A percentile compares a stretch with the other conserved stretches of the same genome.
Evolutionary conservation across 495 filamentous ascomycete genomes (phyloP).

Genomic region (Pseudevernia furfuracea): DNA sequence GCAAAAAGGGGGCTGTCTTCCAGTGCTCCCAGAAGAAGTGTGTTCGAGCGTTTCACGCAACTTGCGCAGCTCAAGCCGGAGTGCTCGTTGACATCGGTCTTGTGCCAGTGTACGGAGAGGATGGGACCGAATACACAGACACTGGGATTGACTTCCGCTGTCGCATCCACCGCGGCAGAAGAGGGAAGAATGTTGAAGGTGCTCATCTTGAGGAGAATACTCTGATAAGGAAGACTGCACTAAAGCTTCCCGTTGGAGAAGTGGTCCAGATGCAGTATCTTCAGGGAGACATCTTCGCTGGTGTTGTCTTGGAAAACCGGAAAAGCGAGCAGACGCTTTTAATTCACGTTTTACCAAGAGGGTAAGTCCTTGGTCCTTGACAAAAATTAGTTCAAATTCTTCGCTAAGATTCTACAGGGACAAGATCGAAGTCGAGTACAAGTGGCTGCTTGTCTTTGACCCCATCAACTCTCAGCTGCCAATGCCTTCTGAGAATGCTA

Average conservation of each 20-base stretch:
- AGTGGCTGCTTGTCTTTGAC: slow-evolving; percentile 48
- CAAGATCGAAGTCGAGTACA: slow-evolving; percentile 47
- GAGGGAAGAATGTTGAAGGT: slow-evolving; percentile 59
- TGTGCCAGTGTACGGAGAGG: slow-evolving; percentile 80
- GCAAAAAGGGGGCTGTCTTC: slow-evolving; percentile 88
- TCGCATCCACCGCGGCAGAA: slow-evolving; percentile 84
- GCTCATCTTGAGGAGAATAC: slow-evolving; percentile 62
- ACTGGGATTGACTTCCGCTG: slow-evolving; percentile 87
- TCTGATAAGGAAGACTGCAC: slow-evolving; percentile 59
- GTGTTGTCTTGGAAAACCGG: slow-evolving; percentile 79
- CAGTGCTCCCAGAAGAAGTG: slow-evolving; percentile 96
- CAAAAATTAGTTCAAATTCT: too few relatives aligned
- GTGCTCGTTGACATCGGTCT: slow-evolving; percentile 82
- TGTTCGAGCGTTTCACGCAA: slow-evolving; percentile 87
- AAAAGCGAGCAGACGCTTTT: slow-evolving; percentile 65
- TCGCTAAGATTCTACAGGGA: slow-evolving; percentile 32
- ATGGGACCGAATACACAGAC: slow-evolving; percentile 83
- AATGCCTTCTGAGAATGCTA: slow-evolving; percentile 42
- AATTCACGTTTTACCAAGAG: slow-evolving; percentile 78
- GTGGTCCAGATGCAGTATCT: slow-evolving; percentile 83
- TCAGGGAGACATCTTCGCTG: slow-evolving; percentile 81
- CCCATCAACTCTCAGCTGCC: slow-evolving; percentile 44
- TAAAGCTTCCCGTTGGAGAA: slow-evolving; percentile 60
- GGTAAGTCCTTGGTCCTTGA: slow-evolving; percentile 60
- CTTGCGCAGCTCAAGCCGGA: slow-evolving; percentile 84